phyloP scores from a whole-genome alignment of 345 rosid genomes.

The Melaleuca alternifolia region DNA sequence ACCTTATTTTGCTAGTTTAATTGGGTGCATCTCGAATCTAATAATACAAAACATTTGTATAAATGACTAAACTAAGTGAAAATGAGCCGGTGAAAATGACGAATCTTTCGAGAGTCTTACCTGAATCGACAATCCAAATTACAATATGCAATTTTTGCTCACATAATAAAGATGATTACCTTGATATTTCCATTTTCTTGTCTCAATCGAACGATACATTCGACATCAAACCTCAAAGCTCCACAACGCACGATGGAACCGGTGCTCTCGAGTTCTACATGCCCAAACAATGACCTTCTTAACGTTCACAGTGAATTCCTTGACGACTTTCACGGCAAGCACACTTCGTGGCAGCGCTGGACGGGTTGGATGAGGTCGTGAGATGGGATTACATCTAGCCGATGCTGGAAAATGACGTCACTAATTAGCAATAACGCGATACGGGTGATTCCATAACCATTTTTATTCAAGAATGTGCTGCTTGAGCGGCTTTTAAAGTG shows the following conservation, averaged over 20 bases:
- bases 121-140: neutral
- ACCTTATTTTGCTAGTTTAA: neutral
- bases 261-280: neutral
- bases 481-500: neutral
- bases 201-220: neutral
- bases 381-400: neutral
- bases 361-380: neutral
- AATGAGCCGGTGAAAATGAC: neutral
- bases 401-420: neutral
- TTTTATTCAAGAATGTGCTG: neutral
- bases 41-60: neutral
- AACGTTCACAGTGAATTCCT: neutral
- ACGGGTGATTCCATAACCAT: neutral
- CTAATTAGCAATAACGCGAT: neutral
- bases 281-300: neutral
- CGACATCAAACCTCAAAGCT: neutral
- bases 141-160: neutral
- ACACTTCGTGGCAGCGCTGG: neutral
- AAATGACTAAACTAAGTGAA: too few species aligned
- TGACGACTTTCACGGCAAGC: neutral
- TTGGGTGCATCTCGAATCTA: neutral
- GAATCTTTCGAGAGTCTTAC: neutral
- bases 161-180: neutral
- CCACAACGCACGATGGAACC: fast-evolving
- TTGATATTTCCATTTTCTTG: neutral